Percentiles rank a stretch among this genome's conserved stretches.
phyloP scores from a whole-genome alignment of 169 alveolate species.

The Plasmodium sp. region DNA sequence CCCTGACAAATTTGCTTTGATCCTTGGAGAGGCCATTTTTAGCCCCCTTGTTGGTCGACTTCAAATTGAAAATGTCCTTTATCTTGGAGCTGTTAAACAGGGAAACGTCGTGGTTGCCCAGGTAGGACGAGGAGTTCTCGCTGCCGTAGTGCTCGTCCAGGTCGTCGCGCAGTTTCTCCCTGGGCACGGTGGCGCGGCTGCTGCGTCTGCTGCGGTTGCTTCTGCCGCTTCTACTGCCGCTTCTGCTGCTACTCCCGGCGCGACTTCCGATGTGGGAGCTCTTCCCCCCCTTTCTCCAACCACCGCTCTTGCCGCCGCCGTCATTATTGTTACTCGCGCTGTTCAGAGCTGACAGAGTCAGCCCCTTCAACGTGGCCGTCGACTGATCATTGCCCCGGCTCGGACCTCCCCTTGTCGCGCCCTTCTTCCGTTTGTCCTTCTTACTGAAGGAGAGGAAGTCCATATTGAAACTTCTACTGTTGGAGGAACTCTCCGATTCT shows the following conservation, averaged over 20 bases:
- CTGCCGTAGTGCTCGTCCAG: neutral
- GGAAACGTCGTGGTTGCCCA: conserved; percentile 57
- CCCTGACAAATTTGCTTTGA: neutral
- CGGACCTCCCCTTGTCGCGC: neutral
- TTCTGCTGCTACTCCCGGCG: neutral
- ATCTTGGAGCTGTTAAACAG: conserved; percentile 32
- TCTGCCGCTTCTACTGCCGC: neutral
- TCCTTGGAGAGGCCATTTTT: neutral
- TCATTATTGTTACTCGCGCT: neutral
- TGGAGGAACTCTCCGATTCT: conserved; percentile 10
- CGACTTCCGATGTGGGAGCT: neutral
- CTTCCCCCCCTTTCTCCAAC: neutral
- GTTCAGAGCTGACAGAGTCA: conserved; percentile 11
- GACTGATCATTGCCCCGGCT: conserved; percentile 7
- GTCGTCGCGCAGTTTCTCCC: neutral
- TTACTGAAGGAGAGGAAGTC: conserved; percentile 21
- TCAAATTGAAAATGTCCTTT: conserved; percentile 50
- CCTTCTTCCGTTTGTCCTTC: neutral
- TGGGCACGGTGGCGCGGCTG: neutral
- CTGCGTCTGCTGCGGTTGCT: neutral
- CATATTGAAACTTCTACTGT: conserved; percentile 4
- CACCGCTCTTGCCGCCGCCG: neutral
- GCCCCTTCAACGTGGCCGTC: neutral
- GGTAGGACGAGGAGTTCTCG: conserved; percentile 37
- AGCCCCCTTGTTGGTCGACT: neutral